A percentile compares a stretch with the other conserved stretches of the same genome.
Conservation (phyloP, 2,329 filamentous ascomycete species). For the Fusarium sterilihyphosum region DNA sequence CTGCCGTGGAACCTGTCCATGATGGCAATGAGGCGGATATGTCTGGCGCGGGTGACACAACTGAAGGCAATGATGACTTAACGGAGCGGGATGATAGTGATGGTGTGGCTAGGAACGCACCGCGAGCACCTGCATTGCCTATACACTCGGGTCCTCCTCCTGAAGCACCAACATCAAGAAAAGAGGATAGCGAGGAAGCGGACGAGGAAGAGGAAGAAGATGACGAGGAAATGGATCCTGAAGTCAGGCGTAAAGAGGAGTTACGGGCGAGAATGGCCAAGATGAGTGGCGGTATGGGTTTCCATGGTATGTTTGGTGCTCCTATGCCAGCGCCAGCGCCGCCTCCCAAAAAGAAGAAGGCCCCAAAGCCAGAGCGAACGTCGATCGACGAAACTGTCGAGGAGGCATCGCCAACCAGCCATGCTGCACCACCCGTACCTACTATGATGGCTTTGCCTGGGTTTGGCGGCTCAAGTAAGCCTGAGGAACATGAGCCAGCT, state of each 20-base stretch:
- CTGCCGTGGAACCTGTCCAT: slow-evolving; percentile 54
- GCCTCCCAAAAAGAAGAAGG: slow-evolving; percentile 64
- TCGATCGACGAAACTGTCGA: slow-evolving; percentile 57
- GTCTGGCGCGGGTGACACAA: slow-evolving; percentile 71
- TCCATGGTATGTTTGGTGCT: slow-evolving; percentile 91
- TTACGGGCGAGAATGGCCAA: slow-evolving; percentile 96
- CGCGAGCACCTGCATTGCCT: slow-evolving; percentile 52
- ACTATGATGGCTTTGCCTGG: slow-evolving; percentile 76
- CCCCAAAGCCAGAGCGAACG: slow-evolving; percentile 53
- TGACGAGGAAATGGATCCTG: slow-evolving; percentile 87
- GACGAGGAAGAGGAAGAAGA: slow-evolving; percentile 76
- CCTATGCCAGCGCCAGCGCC: slow-evolving; percentile 72
- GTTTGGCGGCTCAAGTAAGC: slow-evolving; percentile 68
- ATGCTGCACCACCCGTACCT: slow-evolving; percentile 64
- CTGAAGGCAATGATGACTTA: slow-evolving; percentile 67
- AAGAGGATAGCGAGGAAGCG: slow-evolving; percentile 69
- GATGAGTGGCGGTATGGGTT: slow-evolving; percentile 97
- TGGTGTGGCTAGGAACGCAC: slow-evolving; percentile 58
- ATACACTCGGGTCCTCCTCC: slow-evolving; percentile 35
- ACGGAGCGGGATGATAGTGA: slow-evolving; percentile 82
- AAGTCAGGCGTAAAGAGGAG: slow-evolving; percentile 85
- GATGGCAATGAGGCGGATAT: slow-evolving; percentile 74
- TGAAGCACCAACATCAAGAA: slow-evolving; percentile 21
- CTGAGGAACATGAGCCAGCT: slow-evolving; percentile 49
- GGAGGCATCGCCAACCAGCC: slow-evolving; percentile 53